Conservation (phyloP, 768 basidiomycete species). For the Tulasnella sp. region DNA sequence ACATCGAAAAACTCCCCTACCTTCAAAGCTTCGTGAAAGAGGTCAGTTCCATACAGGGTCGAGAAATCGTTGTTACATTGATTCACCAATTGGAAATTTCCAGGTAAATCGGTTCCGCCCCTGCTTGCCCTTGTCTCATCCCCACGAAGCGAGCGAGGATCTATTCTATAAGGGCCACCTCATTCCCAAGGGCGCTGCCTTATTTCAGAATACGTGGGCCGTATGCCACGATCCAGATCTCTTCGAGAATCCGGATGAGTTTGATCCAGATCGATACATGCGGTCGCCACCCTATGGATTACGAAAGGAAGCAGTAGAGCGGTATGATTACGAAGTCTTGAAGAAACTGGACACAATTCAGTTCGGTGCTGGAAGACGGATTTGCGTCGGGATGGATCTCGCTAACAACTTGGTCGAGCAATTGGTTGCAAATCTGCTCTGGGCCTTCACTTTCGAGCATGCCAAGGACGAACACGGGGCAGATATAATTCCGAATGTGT, state of each 20-base stretch:
- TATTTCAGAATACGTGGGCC: conserved; percentile 24
- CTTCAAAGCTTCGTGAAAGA: too few relatives aligned
- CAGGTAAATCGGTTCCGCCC: conserved; percentile 7
- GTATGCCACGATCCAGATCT: conserved; percentile 21
- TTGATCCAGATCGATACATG: conserved; percentile 42
- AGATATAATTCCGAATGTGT: conserved; percentile 1
- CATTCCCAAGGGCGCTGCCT: conserved; percentile 20
- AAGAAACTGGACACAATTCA: too few relatives aligned
- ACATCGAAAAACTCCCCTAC: too few relatives aligned
- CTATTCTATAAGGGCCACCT: conserved; percentile 18
- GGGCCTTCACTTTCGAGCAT: conserved; percentile 19
- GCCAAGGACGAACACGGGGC: conserved; percentile 15
- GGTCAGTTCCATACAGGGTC: too few relatives aligned
- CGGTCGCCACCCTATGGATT: too few relatives aligned
- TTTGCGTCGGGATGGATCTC: conserved; percentile 19
- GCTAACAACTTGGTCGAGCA: conserved; percentile 18
- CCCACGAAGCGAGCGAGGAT: conserved; percentile 16
- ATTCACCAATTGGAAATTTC: too few relatives aligned
- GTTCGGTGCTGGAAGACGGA: neutral
- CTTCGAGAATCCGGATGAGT: conserved; percentile 35
- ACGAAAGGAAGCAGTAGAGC: too few relatives aligned
- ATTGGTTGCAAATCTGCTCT: conserved; percentile 2
- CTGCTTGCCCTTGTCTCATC: conserved; percentile 15
- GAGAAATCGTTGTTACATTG: too few relatives aligned
- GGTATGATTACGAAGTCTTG: too few relatives aligned